These are phyloP conservation scores for Plasmopara viticola DNA, from an alignment of 352 stramenopile species.

Conservation along the genomic window DNA sequence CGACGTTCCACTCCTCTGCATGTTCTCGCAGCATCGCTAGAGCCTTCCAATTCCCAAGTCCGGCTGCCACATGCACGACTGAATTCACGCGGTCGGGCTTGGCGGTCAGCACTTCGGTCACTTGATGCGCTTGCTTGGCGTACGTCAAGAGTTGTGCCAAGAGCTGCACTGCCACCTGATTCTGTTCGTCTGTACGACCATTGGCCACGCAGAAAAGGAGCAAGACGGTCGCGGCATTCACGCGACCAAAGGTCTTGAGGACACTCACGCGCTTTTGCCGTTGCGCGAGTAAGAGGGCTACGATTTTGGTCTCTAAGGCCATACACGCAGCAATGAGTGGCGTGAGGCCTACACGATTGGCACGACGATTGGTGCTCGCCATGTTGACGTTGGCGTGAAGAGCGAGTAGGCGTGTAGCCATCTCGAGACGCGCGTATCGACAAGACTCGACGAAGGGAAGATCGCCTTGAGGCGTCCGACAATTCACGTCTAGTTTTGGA, in stretches of 20 bases:
- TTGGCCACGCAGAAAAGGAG: slow-evolving; percentile 52
- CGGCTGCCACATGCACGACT: slow-evolving; percentile 44
- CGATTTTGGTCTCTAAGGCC: slow-evolving; percentile 35
- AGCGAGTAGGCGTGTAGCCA: slow-evolving; percentile 29
- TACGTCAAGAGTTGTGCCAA: slow-evolving; percentile 34
- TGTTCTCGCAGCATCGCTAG: slow-evolving; percentile 30
- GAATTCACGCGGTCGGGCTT: slow-evolving; percentile 43
- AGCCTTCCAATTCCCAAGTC: slow-evolving; percentile 40
- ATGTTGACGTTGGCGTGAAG: slow-evolving; percentile 37
- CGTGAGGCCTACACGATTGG: slow-evolving; percentile 34
- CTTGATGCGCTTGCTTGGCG: slow-evolving; percentile 25
- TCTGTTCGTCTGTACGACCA: slow-evolving; percentile 39
- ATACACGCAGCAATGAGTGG: slow-evolving; percentile 53
- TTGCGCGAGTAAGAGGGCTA: slow-evolving; percentile 30
- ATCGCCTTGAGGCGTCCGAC: slow-evolving; percentile 31
- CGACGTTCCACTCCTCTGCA: slow-evolving; percentile 23
- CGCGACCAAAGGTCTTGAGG: slow-evolving; percentile 32
- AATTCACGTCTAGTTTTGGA: slow-evolving; percentile 33
- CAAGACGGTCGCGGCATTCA: slow-evolving; percentile 36
- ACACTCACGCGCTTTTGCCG: slow-evolving; percentile 20
- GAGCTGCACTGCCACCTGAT: slow-evolving; percentile 30
- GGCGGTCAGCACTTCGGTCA: slow-evolving; percentile 28
- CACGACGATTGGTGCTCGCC: slow-evolving; percentile 23
- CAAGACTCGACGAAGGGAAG: slow-evolving; percentile 45
- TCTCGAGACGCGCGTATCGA: slow-evolving; percentile 42